Evolutionary conservation across 805 yeast genomes (phyloP).

Genomic region (Wickerhamomyces silvicola): DNA sequence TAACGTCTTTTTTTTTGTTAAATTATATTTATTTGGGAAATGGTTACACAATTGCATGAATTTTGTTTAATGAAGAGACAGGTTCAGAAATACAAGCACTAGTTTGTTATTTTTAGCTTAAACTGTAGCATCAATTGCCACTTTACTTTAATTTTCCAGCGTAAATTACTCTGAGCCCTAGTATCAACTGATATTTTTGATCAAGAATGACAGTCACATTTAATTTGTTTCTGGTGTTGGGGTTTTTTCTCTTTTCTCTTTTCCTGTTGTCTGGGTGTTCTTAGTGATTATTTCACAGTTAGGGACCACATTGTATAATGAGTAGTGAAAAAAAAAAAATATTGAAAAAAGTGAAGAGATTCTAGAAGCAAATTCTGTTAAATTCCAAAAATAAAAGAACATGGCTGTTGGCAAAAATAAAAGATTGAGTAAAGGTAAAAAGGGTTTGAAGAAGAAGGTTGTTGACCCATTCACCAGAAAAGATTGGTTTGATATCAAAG

Average conservation of each 20-base stretch:
- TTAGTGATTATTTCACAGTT: no score
- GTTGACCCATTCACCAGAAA: slow-evolving; percentile 99
- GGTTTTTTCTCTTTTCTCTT: no score
- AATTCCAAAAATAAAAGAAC: slow-evolving; percentile 9
- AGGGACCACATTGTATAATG: neutral
- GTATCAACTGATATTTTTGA: no score
- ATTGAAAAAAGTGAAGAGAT: neutral
- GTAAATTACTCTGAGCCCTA: neutral
- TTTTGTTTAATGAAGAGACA: slow-evolving; percentile 37
- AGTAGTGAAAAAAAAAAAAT: slow-evolving; percentile 10
- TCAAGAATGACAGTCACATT: no score
- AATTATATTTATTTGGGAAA: slow-evolving; percentile 8
- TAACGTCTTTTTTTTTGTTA: no score
- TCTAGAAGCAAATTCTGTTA: neutral
- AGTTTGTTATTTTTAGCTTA: neutral
- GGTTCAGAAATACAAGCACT: slow-evolving; percentile 20
- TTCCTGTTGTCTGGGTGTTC: no score
- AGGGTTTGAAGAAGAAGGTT: slow-evolving; percentile 98
- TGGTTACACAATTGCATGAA: slow-evolving; percentile 25
- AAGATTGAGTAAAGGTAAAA: slow-evolving; percentile 82
- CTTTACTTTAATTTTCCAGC: neutral
- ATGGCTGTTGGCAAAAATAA: slow-evolving; percentile 88
- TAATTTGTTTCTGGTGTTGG: no score
- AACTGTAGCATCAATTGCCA: neutral
- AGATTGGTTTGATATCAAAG: slow-evolving; percentile 98